These are phyloP conservation scores for Lachancea meyersii DNA, from an alignment of 805 yeast species.

Conservation along the genomic window DNA sequence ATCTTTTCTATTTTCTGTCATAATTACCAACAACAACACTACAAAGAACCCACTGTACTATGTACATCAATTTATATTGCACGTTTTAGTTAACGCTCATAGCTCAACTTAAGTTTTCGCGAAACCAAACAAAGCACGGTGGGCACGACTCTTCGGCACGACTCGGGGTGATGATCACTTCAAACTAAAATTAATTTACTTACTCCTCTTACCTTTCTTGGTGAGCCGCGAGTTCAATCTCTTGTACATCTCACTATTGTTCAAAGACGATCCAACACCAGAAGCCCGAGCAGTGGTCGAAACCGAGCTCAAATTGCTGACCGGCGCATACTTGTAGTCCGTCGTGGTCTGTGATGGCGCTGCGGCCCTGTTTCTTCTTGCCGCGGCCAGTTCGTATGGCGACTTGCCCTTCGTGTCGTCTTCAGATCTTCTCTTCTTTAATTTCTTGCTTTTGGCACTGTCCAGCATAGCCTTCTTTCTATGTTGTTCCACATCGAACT, in stretches of 20 bases:
- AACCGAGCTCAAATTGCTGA: constrained; percentile 45
- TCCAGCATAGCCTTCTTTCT: constrained; percentile 33
- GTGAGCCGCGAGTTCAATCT: constrained; percentile 49
- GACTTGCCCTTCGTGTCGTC: constrained; percentile 23
- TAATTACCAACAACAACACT: constrained; percentile 1
- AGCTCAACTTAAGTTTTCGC: neutral
- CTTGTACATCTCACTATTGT: constrained; percentile 73
- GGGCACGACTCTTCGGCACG: neutral
- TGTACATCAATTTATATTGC: constrained; percentile 10
- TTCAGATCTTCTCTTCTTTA: constrained; percentile 20
- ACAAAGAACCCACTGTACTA: constrained; percentile 1
- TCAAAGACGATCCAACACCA: constrained; percentile 48
- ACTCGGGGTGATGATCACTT: neutral
- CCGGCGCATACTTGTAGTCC: constrained; percentile 88
- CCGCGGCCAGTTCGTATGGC: constrained; percentile 83
- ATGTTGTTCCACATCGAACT: constrained; percentile 56
- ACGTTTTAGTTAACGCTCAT: constrained; percentile 6
- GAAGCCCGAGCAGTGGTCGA: constrained; percentile 36
- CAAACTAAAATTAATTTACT: constrained; percentile 1
- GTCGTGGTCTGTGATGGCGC: constrained; percentile 88
- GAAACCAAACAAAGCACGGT: neutral
- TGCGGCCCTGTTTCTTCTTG: constrained; percentile 88
- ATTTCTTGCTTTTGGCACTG: constrained; percentile 32
- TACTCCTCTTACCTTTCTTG: constrained; percentile 21
- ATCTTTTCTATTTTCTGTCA: constrained; percentile 3